Evolutionary conservation across 805 yeast species (phyloP).

Genomic region (Metschnikowia gelsemii): DNA sequence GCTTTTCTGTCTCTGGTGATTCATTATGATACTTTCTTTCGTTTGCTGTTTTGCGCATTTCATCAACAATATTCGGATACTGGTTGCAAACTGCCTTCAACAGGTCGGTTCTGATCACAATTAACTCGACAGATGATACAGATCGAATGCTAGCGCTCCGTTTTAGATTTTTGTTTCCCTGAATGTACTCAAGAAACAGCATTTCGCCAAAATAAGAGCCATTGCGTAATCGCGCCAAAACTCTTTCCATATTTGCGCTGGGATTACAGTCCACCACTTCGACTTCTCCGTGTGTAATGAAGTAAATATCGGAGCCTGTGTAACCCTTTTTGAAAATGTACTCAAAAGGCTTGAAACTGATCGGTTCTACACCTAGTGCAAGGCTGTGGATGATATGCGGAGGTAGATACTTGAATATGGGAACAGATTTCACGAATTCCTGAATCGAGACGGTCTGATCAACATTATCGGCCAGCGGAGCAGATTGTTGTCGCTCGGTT

Average conservation of each 20-base stretch:
- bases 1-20: conserved; percentile 1
- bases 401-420: conserved; percentile 59
- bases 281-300: conserved; percentile 66
- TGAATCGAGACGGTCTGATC: conserved; percentile 58
- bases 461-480: conserved; percentile 32
- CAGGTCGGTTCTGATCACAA: conserved; percentile 57
- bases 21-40: conserved; percentile 37
- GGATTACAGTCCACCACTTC: conserved; percentile 51
- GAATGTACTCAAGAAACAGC: conserved; percentile 57
- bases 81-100: conserved; percentile 53
- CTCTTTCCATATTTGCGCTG: conserved; percentile 31
- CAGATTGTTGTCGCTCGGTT: background rate
- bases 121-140: conserved; percentile 55
- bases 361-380: conserved; percentile 62
- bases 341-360: conserved; percentile 53
- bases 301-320: conserved; percentile 61
- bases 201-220: conserved; percentile 78
- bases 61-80: conserved; percentile 58
- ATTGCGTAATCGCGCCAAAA: conserved; percentile 56
- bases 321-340: conserved; percentile 61
- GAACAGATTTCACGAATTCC: conserved; percentile 55
- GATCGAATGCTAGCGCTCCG: conserved; percentile 68
- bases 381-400: conserved; percentile 59
- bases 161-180: conserved; percentile 26
- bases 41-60: conserved; percentile 60